Conservation (phyloP, 177 flowering plant species). For the Tripterygium wilfordii region DNA sequence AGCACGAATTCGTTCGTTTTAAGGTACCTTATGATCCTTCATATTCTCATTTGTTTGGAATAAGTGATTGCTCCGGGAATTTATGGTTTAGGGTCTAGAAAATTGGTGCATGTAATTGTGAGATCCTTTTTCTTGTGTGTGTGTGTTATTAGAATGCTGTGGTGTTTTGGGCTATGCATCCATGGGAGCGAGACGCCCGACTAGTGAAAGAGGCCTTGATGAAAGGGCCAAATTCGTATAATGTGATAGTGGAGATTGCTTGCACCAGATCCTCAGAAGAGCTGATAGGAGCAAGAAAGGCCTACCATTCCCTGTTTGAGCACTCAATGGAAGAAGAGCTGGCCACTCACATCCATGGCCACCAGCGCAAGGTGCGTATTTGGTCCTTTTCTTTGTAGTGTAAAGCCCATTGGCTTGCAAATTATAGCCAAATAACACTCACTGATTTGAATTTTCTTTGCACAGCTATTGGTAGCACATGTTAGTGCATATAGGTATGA, state of each 20-base stretch:
- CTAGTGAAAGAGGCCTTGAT: constrained; percentile 44
- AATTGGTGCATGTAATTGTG: background rate
- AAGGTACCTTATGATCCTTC: constrained; percentile 49
- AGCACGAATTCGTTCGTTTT: constrained; percentile 60
- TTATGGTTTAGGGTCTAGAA: background rate
- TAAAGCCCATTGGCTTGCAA: no score
- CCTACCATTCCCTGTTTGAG: constrained; percentile 81
- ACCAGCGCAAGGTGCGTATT: constrained; percentile 39
- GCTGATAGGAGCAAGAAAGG: constrained; percentile 68
- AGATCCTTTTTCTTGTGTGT: background rate
- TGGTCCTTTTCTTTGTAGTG: background rate
- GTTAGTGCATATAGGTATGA: constrained; percentile 73
- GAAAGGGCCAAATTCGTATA: constrained; percentile 30
- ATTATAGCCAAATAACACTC: no score
- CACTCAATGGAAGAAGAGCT: constrained; percentile 80
- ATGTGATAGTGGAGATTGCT: constrained; percentile 57
- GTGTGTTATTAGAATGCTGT: constrained; percentile 46
- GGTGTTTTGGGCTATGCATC: constrained; percentile 76
- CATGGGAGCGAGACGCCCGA: constrained; percentile 87
- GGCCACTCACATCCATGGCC: constrained; percentile 30
- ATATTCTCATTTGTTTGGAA: background rate
- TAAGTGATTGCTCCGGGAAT: no score
- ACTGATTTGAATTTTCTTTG: background rate
- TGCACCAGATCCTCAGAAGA: constrained; percentile 74
- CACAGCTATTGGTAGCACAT: constrained; percentile 66